phyloP scores from a whole-genome alignment of 208 protist genomes.

The Wallacemonas collosoma region DNA sequence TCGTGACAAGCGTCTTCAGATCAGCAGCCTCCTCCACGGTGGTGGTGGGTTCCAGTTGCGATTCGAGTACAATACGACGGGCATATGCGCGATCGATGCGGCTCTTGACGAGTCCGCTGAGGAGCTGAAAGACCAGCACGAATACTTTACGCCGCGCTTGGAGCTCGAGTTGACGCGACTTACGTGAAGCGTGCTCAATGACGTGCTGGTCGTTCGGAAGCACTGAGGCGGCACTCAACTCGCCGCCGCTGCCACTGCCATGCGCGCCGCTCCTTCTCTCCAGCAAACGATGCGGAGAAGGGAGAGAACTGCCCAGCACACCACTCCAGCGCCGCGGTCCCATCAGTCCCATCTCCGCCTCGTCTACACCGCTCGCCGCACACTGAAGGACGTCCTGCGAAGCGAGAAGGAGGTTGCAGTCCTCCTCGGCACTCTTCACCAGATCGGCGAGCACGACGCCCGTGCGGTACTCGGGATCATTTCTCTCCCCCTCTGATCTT shows the following conservation, averaged over 20 bases:
- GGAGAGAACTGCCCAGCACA: background rate
- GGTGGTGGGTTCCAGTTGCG: background rate
- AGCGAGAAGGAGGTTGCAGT: conserved; percentile 2
- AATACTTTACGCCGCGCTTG: conserved; percentile 9
- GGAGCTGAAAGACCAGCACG: conserved; percentile 17
- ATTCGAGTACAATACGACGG: background rate
- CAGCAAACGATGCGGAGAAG: background rate
- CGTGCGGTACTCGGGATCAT: too few species aligned
- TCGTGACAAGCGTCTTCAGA: background rate
- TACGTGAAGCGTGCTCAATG: conserved; percentile 10
- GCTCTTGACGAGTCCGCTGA: conserved; percentile 3
- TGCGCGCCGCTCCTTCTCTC: background rate
- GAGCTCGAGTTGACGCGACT: conserved; percentile 6
- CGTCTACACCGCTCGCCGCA: conserved; percentile 23
- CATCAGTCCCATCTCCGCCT: conserved; percentile 21
- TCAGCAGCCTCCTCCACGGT: background rate
- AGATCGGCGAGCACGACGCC: background rate
- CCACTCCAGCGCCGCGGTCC: conserved; percentile 21
- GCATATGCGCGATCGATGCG: background rate
- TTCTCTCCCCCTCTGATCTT: too few species aligned
- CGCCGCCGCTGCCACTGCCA: conserved; percentile 4
- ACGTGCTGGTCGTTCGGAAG: too few species aligned
- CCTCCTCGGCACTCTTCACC: conserved; percentile 1
- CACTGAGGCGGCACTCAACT: background rate
- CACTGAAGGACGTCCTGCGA: conserved; percentile 28